phyloP scores from a whole-genome alignment of 306 rosid genomes.

The Prosopis cineraria region DNA sequence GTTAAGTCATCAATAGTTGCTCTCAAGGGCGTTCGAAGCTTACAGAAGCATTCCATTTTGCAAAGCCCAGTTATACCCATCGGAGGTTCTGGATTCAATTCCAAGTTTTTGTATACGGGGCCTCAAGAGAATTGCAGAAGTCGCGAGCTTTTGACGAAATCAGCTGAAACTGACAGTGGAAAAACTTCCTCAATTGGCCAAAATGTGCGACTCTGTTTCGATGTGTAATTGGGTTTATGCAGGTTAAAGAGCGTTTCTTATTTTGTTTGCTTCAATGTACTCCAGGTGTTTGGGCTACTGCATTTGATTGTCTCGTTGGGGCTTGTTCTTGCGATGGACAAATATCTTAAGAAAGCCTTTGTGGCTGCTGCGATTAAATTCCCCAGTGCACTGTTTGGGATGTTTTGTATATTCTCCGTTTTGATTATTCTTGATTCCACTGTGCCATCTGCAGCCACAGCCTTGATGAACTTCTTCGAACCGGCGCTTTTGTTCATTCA shows the following conservation, averaged over 20 bases:
- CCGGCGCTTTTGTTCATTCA: slow-evolving; percentile 82
- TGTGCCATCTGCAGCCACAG: slow-evolving; percentile 2
- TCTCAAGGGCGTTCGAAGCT: slow-evolving; percentile 28
- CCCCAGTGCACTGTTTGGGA: slow-evolving; percentile 94
- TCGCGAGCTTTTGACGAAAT: slow-evolving; percentile 49
- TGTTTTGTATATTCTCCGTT: slow-evolving; percentile 92
- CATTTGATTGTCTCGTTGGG: slow-evolving; percentile 86
- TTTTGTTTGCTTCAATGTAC: not conserved
- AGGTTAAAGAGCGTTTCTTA: not conserved
- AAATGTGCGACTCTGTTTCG: slow-evolving; percentile 43
- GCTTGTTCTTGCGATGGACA: slow-evolving; percentile 67
- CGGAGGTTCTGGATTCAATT: slow-evolving; percentile 2
- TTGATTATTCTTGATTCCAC: slow-evolving; percentile 41
- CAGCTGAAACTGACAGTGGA: slow-evolving; percentile 51
- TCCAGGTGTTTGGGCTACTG: slow-evolving; percentile 61
- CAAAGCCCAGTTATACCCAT: slow-evolving; percentile 14
- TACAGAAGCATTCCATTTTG: slow-evolving; percentile 23
- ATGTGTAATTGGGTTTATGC: not conserved
- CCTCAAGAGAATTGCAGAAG: slow-evolving; percentile 29
- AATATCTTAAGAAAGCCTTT: slow-evolving; percentile 66
- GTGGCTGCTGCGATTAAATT: slow-evolving; percentile 83
- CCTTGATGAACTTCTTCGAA: slow-evolving; percentile 21
- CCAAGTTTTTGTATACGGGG: slow-evolving; percentile 38
- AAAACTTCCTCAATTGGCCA: slow-evolving; percentile 54
- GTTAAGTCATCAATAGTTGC: slow-evolving; percentile 34